phyloP scores from a whole-genome alignment of 2,329 filamentous ascomycete genomes.

The Drechslerella stenobrocha region DNA sequence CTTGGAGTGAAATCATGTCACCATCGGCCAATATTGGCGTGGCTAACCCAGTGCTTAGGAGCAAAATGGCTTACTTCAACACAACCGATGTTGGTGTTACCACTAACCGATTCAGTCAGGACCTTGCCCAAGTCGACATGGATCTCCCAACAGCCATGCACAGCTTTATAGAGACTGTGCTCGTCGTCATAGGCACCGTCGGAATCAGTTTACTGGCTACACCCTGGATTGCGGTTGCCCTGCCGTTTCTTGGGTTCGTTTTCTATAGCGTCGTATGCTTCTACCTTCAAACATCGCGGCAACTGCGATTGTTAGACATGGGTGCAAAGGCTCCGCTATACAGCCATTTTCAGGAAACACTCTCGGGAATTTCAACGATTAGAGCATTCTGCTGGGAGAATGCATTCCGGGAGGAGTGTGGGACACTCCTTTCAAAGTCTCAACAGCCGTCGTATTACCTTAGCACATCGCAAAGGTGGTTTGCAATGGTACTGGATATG shows the following conservation, averaged over 20 bases:
- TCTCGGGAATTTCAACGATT: constrained; percentile 49
- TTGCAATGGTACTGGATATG: constrained; percentile 56
- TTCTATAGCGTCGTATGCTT: constrained; percentile 55
- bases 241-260: constrained; percentile 50
- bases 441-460: constrained; percentile 56
- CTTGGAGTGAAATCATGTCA: background rate
- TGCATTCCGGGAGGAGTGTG: constrained; percentile 32
- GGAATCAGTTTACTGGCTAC: constrained; percentile 34
- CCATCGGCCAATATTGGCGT: too few species aligned
- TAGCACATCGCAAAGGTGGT: constrained; percentile 55
- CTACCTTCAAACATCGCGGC: constrained; percentile 58
- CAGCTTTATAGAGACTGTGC: constrained; percentile 12
- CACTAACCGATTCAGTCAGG: constrained; percentile 55
- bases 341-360: constrained; percentile 54
- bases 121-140: constrained; percentile 55
- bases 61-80: constrained; percentile 53
- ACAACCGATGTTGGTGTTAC: constrained; percentile 54
- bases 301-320: constrained; percentile 57
- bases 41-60: too few species aligned
- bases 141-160: constrained; percentile 54
- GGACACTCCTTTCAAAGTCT: constrained; percentile 54
- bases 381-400: constrained; percentile 49
- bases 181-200: constrained; percentile 27
- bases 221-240: constrained; percentile 52
- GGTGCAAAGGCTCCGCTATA: constrained; percentile 58